Evolutionary conservation across 2,329 filamentous ascomycete genomes (phyloP).

Genomic region (Aspergillus sp.): DNA sequence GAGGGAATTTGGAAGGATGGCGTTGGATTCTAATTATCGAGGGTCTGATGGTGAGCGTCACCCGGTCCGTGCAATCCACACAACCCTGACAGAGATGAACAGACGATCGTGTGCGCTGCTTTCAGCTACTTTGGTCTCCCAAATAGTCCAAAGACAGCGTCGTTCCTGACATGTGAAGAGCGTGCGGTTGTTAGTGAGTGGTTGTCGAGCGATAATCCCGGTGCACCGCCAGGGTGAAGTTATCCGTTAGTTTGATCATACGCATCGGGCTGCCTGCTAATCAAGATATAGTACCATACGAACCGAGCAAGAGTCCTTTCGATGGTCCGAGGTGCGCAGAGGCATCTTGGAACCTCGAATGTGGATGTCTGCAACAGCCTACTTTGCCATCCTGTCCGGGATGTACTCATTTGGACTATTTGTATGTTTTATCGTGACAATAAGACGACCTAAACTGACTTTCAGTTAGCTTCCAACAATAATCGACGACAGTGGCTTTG

Average conservation of each 20-base stretch:
- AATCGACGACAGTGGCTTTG: conserved; percentile 49
- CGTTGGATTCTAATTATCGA: conserved; percentile 58
- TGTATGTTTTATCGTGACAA: conserved; percentile 29
- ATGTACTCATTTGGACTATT: conserved; percentile 59
- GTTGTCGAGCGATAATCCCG: conserved; percentile 33
- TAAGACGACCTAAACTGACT: background rate
- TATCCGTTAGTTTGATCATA: background rate
- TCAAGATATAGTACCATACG: conserved; percentile 12
- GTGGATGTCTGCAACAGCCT: conserved; percentile 56
- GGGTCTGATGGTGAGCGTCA: conserved; percentile 33
- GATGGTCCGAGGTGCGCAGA: conserved; percentile 55
- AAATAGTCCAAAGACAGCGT: conserved; percentile 47
- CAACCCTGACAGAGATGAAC: background rate
- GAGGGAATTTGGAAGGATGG: conserved; percentile 50
- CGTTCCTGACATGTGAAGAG: conserved; percentile 48
- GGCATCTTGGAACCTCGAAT: conserved; percentile 53
- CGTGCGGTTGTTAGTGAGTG: conserved; percentile 42
- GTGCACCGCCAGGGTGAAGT: conserved; percentile 14
- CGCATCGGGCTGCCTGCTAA: background rate
- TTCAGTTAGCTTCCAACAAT: conserved; percentile 52
- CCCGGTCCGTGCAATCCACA: background rate
- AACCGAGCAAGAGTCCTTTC: conserved; percentile 41
- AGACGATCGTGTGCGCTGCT: conserved; percentile 49
- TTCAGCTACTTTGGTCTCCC: conserved; percentile 49
- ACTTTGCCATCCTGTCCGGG: conserved; percentile 51